Conservation (phyloP, 2,329 filamentous ascomycete genomes). For the Pseudogymnoascus sp. region DNA sequence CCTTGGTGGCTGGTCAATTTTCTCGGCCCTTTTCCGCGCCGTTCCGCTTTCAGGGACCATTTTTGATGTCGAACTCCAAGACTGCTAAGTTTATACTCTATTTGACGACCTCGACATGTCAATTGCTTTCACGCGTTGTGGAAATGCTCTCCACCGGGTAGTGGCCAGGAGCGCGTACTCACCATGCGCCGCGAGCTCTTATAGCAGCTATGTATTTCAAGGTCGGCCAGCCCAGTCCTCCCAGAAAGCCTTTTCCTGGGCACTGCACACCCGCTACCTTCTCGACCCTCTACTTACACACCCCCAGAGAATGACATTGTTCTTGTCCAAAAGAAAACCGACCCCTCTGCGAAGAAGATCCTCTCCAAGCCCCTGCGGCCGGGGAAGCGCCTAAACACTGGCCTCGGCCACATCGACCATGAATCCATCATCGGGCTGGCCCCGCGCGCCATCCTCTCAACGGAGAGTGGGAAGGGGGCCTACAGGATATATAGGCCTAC, state of each 20-base stretch:
- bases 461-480: conserved; percentile 15
- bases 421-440: conserved; percentile 27
- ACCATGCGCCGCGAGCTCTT: not conserved
- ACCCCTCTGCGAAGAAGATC: conserved; percentile 17
- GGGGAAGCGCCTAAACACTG: conserved; percentile 28
- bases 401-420: conserved; percentile 33
- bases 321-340: conserved; percentile 19
- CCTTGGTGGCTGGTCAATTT: conserved; percentile 1
- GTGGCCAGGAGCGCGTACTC: not conserved
- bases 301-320: conserved; percentile 27
- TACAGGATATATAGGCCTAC: conserved; percentile 51
- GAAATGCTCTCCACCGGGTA: not conserved
- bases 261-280: not conserved
- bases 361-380: conserved; percentile 35
- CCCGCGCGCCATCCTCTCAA: conserved; percentile 16
- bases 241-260: not conserved
- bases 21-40: not conserved
- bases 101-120: not conserved
- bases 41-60: not conserved
- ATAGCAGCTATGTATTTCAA: conserved; percentile 3
- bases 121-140: not conserved
- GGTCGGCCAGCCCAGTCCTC: not conserved
- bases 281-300: not conserved
- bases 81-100: not conserved
- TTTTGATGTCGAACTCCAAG: not conserved